These are phyloP conservation scores for Phytophthora cryptogea DNA, from an alignment of 352 stramenopile genomes.

Conservation along the genomic window DNA sequence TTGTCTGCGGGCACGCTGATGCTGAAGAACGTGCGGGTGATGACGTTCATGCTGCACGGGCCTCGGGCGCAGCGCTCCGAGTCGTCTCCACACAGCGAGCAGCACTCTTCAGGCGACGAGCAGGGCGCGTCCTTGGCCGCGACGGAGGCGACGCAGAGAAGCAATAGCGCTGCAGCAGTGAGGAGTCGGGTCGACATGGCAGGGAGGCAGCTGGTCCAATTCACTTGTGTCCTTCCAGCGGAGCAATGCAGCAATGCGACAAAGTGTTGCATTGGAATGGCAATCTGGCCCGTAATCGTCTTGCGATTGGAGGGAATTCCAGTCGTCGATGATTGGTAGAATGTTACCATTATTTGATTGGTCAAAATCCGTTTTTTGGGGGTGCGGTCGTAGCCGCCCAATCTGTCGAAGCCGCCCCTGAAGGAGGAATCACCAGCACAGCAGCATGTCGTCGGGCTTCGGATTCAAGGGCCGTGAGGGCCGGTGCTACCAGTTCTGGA, in stretches of 20 bases:
- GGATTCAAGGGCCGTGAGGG: conserved; percentile 92
- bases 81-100: conserved; percentile 44
- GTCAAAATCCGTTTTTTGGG: conserved; percentile 2
- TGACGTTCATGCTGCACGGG: conserved; percentile 48
- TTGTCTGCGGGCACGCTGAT: conserved; percentile 44
- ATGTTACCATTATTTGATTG: background rate
- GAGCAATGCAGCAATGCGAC: too few species aligned
- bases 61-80: conserved; percentile 56
- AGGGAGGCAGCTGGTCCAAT: background rate
- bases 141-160: conserved; percentile 6
- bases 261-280: too few species aligned
- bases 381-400: conserved; percentile 19
- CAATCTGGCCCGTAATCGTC: background rate
- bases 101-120: conserved; percentile 46
- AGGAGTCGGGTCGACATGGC: conserved; percentile 8
- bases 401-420: conserved; percentile 10
- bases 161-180: background rate
- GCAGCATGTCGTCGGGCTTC: conserved; percentile 93
- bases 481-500: conserved; percentile 95
- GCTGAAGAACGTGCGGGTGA: conserved; percentile 57
- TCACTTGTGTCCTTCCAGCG: conserved; percentile 7
- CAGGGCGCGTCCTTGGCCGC: conserved; percentile 27
- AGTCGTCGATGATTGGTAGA: background rate
- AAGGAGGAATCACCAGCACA: conserved; percentile 12
- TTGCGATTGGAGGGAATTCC: background rate